These are phyloP conservation scores for Rhododendron ovatum DNA, from an alignment of 148 eudicot genomes.

Conservation along the genomic window DNA sequence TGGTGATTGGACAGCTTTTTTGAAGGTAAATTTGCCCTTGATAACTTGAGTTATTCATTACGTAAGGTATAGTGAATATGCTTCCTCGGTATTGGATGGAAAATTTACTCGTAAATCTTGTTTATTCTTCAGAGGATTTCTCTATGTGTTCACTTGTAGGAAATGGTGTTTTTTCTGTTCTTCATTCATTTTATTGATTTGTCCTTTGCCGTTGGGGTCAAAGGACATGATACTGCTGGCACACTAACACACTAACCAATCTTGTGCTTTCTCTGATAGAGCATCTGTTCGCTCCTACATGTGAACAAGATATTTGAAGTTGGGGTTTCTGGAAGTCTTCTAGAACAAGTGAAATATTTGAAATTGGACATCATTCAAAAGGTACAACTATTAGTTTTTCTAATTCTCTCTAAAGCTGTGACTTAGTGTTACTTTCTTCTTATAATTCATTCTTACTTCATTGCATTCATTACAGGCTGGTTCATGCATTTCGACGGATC, in stretches of 20 bases:
- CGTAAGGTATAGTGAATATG: background rate
- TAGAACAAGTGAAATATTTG: constrained; percentile 48
- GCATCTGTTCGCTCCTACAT: constrained; percentile 79
- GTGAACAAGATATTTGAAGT: constrained; percentile 90
- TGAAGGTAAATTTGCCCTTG: constrained; percentile 51
- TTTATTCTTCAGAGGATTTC: background rate
- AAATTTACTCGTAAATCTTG: background rate
- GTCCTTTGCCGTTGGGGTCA: background rate
- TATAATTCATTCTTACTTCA: background rate
- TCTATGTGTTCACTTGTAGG: background rate
- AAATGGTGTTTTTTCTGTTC: background rate
- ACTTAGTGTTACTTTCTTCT: background rate
- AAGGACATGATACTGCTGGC: background rate
- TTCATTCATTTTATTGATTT: background rate
- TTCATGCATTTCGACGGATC: constrained; percentile 67
- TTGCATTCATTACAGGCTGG: constrained; percentile 48
- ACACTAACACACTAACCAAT: background rate
- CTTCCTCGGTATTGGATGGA: background rate
- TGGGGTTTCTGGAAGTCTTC: constrained; percentile 66
- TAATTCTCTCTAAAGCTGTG: background rate
- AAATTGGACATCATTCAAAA: constrained; percentile 63
- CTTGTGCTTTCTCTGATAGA: constrained; percentile 36
- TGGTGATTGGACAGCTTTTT: constrained; percentile 84
- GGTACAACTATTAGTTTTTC: constrained; percentile 36
- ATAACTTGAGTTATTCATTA: background rate